Evolutionary conservation across 1,284 basidiomycete genomes (phyloP).

Genomic region (Blastosporella zonata): DNA sequence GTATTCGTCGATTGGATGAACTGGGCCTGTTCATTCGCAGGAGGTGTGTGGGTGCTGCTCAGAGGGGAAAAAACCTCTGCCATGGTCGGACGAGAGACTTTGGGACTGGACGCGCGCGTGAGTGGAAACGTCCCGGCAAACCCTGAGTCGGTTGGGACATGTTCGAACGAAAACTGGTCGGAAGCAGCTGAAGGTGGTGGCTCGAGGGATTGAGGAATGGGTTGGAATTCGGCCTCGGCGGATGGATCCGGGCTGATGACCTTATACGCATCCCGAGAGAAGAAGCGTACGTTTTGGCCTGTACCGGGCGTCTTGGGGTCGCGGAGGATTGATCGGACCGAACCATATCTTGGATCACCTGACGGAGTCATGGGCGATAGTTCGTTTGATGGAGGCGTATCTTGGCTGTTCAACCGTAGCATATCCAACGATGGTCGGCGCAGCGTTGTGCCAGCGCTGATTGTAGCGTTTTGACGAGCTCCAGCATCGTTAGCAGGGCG

Average conservation of each 20-base stretch:
- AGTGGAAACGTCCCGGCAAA: conserved; percentile 24
- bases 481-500: conserved; percentile 22
- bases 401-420: conserved; percentile 23
- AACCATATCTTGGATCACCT: conserved; percentile 35
- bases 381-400: conserved; percentile 8
- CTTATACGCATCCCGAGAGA: conserved; percentile 63
- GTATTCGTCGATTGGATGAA: conserved; percentile 27
- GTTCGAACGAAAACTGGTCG: conserved; percentile 34
- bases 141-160: conserved; percentile 29
- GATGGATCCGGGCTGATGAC: conserved; percentile 54
- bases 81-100: conserved; percentile 34
- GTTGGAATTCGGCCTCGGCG: conserved; percentile 33
- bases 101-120: conserved; percentile 28
- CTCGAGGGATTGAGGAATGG: conserved; percentile 25
- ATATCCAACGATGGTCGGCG: conserved; percentile 34
- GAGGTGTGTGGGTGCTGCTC: conserved; percentile 17
- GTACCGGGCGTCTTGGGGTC: conserved; percentile 70
- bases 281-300: conserved; percentile 72
- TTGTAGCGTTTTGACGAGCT: conserved; percentile 22
- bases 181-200: conserved; percentile 16
- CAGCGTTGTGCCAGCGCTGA: conserved; percentile 24
- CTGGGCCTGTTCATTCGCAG: conserved; percentile 16
- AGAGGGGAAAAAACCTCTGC: conserved; percentile 42
- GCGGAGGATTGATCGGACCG: conserved; percentile 67
- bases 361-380: conserved; percentile 27